Base-by-base conservation (phyloP, 208 protist species). In the Novymonas esmeraldas region DNA sequence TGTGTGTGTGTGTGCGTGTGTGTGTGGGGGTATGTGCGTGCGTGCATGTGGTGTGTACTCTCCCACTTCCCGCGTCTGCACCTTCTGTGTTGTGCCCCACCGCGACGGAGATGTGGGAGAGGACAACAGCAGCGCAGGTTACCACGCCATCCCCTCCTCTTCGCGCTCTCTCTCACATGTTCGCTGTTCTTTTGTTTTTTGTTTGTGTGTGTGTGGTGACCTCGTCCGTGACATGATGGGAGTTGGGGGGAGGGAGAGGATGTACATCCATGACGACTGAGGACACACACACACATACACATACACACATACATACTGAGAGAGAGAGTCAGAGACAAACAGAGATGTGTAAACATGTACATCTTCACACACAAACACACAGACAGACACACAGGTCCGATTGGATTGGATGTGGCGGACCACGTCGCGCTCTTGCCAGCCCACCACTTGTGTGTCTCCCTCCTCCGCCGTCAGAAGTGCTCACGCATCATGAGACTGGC, bases 401-500 rank as follows among this genome's bases (percentile, higher is more conserved):
- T n/a, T n/a, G n/a, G n/a, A n/a, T n/a, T n/a, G n/a, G n/a, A n/a
- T n/a, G n/a, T n/a, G n/a, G n/a, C n/a, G n/a, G n/a, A n/a, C n/a
- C n/a, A n/a, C n/a, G n/a, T n/a, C n/a, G n/a, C n/a, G n/a, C n/a
- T n/a, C n/a, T n/a, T n/a, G n/a, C n/a, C n/a, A n/a, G n/a, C n/a
- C n/a, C n/a, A n/a, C n/a, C n/a, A n/a, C n/a, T n/a, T n/a, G n/a
- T n/a, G n/a, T n/a, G n/a, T 29, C 33, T 9, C 16, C 44, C 34
- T 13, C 4, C 11, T n/a, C n/a, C 16, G 52, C 52, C 52, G 52
- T 22, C n/a, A 79, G 49, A 81, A 77, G 52, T 86, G 74, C 9
- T 68, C 67, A 11, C 41, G 60, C 18, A 87, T 55, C 42, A 95
- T 42, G 0, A 73, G 46, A 6, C 51, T 64, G 1, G 84, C 86